phyloP scores from a whole-genome alignment of 352 stramenopile genomes.

The Phytophthora constricta region DNA sequence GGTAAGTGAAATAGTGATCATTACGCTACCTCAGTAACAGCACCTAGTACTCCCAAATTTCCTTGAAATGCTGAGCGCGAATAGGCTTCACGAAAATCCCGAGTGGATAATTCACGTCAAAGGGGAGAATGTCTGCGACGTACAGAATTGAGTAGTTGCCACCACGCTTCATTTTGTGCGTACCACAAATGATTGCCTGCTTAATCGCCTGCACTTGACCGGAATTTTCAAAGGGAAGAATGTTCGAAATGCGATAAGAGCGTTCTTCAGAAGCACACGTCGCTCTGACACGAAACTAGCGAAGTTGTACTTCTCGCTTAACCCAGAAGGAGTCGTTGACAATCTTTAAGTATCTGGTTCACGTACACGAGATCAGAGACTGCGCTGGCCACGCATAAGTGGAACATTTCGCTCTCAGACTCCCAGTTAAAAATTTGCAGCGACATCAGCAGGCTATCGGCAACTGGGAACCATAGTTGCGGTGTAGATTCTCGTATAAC shows the following conservation, averaged over 20 bases:
- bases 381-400: slow-evolving; percentile 69
- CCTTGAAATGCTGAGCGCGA: slow-evolving; percentile 82
- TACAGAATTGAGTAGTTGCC: slow-evolving; percentile 78
- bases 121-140: slow-evolving; percentile 73
- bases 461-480: slow-evolving; percentile 83
- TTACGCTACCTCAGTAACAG: slow-evolving; percentile 55
- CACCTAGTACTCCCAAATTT: slow-evolving; percentile 82
- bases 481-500: slow-evolving; percentile 78
- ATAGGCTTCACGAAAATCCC: slow-evolving; percentile 85
- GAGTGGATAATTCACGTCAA: slow-evolving; percentile 49
- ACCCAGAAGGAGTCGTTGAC: slow-evolving; percentile 49
- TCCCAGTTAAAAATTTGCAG: slow-evolving; percentile 78
- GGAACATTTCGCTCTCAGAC: slow-evolving; percentile 79
- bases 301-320: slow-evolving; percentile 60
- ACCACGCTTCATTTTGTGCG: slow-evolving; percentile 79
- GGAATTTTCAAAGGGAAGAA: slow-evolving; percentile 85
- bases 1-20: too few species aligned
- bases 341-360: slow-evolving; percentile 75
- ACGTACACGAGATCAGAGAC: slow-evolving; percentile 75
- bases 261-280: slow-evolving; percentile 75
- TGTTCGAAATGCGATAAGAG: slow-evolving; percentile 70
- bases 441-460: slow-evolving; percentile 81
- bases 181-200: slow-evolving; percentile 76
- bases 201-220: slow-evolving; percentile 77
- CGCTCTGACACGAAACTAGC: slow-evolving; percentile 62